Evolutionary conservation across 2,329 filamentous ascomycete genomes (phyloP), one percentile per base, ranked within the genome.

Genomic region (Paracorniculantispora psalliotae): DNA sequence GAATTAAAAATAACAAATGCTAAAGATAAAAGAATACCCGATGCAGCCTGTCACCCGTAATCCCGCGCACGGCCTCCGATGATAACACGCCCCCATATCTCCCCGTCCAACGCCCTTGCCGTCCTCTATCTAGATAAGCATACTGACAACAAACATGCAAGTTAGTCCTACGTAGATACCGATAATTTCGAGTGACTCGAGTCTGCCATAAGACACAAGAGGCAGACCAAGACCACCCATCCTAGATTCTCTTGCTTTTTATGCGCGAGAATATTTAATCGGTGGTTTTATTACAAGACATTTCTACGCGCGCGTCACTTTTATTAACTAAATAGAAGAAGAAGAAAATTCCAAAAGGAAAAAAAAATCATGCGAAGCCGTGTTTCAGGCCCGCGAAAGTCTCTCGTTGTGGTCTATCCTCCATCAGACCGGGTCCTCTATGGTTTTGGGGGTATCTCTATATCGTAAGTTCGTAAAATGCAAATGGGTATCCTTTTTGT

Each of bases 311-410:
- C 17, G 44, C 41, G 50, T 59, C 57, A 59, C 57, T 43, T 59
- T 59, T 59, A 59, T 59, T 59, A 59, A 59, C 57, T 59, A 59
- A 50, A 55, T 47, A 54, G 19, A 52, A 54, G 43, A 53, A 59
- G 21, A 23, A 44, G 41, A 25, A 25, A 35, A 25, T 13, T 53
- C 13, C 49, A 9, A 59, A 33, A 48, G 8, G 50, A 25, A 54
- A 59, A 59, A 57, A 52, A 49, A 47, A n/a, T 46, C 41, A n/a
- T 59, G 57, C 57, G 30, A 59, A 35, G 57, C 57, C 51, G 19
- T 54, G 44, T 59, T 58, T 51, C 55, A 58, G 55, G 47, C 47
- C 37, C 47, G 46, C 55, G 25, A 49, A 58, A 51, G 43, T 48
- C 39, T 57, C 54, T 59, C 50, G 57, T 59, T 59, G 33, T 15